Evolutionary conservation across 2,329 filamentous ascomycete genomes (phyloP).

Genomic region (Sporothrix dimorphospora): DNA sequence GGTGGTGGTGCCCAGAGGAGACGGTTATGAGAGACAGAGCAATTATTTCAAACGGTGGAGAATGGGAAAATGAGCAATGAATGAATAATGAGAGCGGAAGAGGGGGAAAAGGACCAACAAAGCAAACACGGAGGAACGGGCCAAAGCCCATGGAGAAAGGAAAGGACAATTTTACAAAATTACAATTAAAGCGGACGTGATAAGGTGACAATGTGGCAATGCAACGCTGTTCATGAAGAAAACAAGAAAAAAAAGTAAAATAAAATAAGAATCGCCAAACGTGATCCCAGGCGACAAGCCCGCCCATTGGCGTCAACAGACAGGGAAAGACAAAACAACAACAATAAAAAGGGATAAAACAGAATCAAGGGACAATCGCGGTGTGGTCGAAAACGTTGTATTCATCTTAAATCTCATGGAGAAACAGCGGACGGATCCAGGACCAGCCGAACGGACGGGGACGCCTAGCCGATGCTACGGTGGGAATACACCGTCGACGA

Average conservation of each 20-base stretch:
- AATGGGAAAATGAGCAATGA: conserved; percentile 15
- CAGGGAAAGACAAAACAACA: conserved; percentile 7
- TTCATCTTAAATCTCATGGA: conserved; percentile 10
- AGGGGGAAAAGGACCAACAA: not conserved
- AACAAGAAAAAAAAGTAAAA: no score
- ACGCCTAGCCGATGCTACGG: not conserved
- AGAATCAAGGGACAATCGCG: not conserved
- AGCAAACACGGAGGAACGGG: not conserved
- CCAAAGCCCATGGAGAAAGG: not conserved
- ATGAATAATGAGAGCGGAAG: not conserved
- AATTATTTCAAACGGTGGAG: conserved; percentile 19
- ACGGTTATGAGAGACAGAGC: conserved; percentile 7
- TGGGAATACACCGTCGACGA: conserved; percentile 13
- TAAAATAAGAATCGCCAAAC: not conserved
- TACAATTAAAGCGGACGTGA: not conserved
- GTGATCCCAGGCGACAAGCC: not conserved
- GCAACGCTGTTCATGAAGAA: no score
- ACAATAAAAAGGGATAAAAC: not conserved
- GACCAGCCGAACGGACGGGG: not conserved
- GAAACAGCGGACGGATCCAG: conserved; percentile 1
- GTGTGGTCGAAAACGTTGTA: not conserved
- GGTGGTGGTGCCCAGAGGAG: not conserved
- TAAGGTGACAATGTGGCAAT: no score
- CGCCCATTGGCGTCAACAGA: not conserved
- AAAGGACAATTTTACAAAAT: not conserved